A percentile compares a stretch with the other conserved stretches of the same genome.
These are phyloP conservation scores for Orbilia brochopaga DNA, from an alignment of 2,329 filamentous ascomycete genomes.

Conservation along the genomic window DNA sequence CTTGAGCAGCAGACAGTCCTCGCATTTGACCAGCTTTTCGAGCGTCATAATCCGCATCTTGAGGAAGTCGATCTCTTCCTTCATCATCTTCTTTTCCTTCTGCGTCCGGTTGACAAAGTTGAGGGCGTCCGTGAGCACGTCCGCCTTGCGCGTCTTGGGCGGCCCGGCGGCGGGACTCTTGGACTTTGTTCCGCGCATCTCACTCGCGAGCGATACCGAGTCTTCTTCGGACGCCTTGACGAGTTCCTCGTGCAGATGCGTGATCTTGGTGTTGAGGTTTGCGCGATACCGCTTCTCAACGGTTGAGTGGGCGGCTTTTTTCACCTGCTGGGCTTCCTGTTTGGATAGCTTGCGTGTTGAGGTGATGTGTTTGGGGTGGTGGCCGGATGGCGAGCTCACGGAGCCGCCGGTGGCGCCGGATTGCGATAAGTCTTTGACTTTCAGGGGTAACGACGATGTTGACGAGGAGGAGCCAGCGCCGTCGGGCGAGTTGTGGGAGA, in stretches of 20 bases:
- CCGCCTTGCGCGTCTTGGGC: slow-evolving; percentile 48
- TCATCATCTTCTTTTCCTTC: slow-evolving; percentile 50
- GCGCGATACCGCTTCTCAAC: slow-evolving; percentile 49
- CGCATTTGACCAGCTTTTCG: slow-evolving; percentile 49
- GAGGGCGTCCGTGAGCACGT: slow-evolving; percentile 49
- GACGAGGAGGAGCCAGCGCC: slow-evolving; percentile 45
- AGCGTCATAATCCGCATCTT: slow-evolving; percentile 50
- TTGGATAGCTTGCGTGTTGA: slow-evolving; percentile 49
- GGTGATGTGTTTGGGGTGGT: slow-evolving; percentile 50
- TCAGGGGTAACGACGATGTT: slow-evolving; percentile 44
- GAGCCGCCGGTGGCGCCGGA: slow-evolving; percentile 11
- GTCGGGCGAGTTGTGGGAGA: slow-evolving; percentile 49
- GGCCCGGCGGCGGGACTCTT: slow-evolving; percentile 34
- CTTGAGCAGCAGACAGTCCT: slow-evolving; percentile 47
- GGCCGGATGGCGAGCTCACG: slow-evolving; percentile 26
- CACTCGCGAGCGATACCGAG: slow-evolving; percentile 45
- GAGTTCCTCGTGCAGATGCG: slow-evolving; percentile 48
- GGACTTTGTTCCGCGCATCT: slow-evolving; percentile 40
- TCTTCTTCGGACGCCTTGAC: slow-evolving; percentile 49
- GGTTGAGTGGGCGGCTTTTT: slow-evolving; percentile 48
- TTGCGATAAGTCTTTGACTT: slow-evolving; percentile 17
- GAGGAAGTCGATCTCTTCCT: slow-evolving; percentile 50
- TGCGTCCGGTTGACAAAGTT: slow-evolving; percentile 50
- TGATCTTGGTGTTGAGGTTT: slow-evolving; percentile 50
- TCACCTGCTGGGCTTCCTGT: slow-evolving; percentile 48